Evolutionary conservation across 257 asterid genomes (phyloP).

Genomic region (Datura wrightii): DNA sequence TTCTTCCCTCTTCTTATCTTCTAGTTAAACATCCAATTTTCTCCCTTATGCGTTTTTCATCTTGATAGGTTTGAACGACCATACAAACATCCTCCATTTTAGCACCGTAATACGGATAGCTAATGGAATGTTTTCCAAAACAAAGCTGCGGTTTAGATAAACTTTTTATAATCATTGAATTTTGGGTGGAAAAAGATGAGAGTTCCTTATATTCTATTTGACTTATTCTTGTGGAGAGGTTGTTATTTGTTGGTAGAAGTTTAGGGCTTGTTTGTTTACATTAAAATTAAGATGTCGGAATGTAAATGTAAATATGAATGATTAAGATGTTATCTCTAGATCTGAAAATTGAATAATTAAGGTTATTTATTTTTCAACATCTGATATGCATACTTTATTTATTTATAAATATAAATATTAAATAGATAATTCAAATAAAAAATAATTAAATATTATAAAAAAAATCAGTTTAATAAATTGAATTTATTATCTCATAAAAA

Average conservation of each 20-base stretch:
- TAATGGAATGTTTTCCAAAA: constrained; percentile 19
- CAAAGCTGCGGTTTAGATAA: neutral
- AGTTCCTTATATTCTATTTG: neutral
- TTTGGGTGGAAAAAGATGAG: neutral
- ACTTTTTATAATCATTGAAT: neutral
- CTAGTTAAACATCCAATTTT: neutral
- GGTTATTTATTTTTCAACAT: no score
- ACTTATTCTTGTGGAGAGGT: neutral
- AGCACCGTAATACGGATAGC: constrained; percentile 26
- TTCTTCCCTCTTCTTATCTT: constrained; percentile 33
- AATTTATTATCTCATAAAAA: no score
- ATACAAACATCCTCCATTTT: constrained; percentile 26
- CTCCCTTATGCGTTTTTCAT: neutral
- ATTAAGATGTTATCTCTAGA: no score
- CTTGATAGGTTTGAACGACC: constrained; percentile 24
- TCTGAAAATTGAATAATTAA: no score
- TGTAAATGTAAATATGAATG: no score
- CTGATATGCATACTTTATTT: no score
- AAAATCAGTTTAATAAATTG: no score
- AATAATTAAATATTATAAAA: no score
- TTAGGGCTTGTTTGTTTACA: neutral
- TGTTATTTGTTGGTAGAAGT: neutral
- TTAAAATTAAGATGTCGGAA: no score
- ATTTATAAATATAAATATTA: no score
- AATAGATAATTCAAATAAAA: no score